Percentiles rank a stretch among this genome's conserved stretches.
Conservation (phyloP, 805 yeast species). For the Pichia heedii region DNA sequence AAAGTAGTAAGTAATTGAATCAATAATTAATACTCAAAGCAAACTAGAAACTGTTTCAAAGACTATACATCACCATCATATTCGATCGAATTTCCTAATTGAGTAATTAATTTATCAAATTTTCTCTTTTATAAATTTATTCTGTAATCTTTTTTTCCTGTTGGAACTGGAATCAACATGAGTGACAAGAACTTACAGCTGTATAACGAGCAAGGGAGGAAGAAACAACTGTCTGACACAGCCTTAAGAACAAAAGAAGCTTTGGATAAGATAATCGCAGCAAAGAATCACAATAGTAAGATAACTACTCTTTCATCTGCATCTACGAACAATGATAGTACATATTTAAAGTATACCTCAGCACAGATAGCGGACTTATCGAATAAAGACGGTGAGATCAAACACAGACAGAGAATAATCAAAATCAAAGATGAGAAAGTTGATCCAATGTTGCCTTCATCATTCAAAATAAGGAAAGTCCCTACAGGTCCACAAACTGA, state of each 20-base stretch:
- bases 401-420: conserved; percentile 36
- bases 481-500: conserved; percentile 57
- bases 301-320: conserved; percentile 7
- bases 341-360: conserved; percentile 38
- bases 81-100: no score
- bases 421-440: conserved; percentile 57
- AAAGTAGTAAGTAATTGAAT: no score
- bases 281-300: conserved; percentile 30
- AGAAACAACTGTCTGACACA: conserved; percentile 21
- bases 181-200: not conserved
- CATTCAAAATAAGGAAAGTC: conserved; percentile 61
- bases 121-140: no score
- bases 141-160: not conserved
- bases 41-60: no score
- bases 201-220: not conserved
- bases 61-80: no score
- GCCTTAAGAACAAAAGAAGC: conserved; percentile 49
- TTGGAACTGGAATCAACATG: not conserved
- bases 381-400: conserved; percentile 3
- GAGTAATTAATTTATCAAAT: no score
- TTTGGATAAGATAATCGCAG: conserved; percentile 41
- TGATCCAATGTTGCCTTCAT: conserved; percentile 85
- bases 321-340: conserved; percentile 21
- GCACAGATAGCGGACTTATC: conserved; percentile 25
- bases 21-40: no score